Evolutionary conservation across 805 yeast genomes (phyloP), one percentile per base, ranked within the genome.

Genomic region (Starmera dryadoides): DNA sequence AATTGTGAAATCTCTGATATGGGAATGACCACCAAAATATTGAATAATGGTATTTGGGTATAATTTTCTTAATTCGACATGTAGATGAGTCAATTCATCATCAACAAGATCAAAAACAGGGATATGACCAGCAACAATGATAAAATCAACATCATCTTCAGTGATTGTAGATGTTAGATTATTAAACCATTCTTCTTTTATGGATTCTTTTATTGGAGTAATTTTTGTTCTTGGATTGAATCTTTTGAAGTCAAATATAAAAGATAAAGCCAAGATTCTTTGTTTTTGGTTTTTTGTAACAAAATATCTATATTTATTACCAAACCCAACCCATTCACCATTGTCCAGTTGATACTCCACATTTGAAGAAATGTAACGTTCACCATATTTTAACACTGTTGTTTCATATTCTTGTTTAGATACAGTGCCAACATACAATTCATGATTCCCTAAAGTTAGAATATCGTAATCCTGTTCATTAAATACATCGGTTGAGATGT

Each of bases 11-110:
- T 91, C 98, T 44, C 98, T 68, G 14, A 91, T 78, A 56, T 91
- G 98, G 22, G 94, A 79, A 60, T 91, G 98, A 1, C 97, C 98
- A 2, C 97, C 98, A 60, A 91, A 81, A 50, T 83, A 86, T 56
- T 87, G 96, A 38, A 91, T 83, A 0, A 78, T 65, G 0, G 72
- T 69, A 23, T 68, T 56, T 6, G 94, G 91, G 50, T 75, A 83
- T 21, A 60, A 63, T 20, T 55, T 42, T 43, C 97, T 72, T 21
- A 91, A 59, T 6, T 57, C 59, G 0, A 48, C 33, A 44, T 69
- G 74, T 1, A 69, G 43, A 43, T 49, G 40, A n/a, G 56, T 47
- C 4, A 68, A 50, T 44, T 64, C 69, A 19, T 55, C 55, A 33
- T 54, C 43, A 9, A 56, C 62, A 11, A 47, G 36, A 42, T 65